Percentiles rank a stretch among this genome's conserved stretches.
phyloP scores from a whole-genome alignment of 1,284 basidiomycete genomes.

The Chalciporus sp. region DNA sequence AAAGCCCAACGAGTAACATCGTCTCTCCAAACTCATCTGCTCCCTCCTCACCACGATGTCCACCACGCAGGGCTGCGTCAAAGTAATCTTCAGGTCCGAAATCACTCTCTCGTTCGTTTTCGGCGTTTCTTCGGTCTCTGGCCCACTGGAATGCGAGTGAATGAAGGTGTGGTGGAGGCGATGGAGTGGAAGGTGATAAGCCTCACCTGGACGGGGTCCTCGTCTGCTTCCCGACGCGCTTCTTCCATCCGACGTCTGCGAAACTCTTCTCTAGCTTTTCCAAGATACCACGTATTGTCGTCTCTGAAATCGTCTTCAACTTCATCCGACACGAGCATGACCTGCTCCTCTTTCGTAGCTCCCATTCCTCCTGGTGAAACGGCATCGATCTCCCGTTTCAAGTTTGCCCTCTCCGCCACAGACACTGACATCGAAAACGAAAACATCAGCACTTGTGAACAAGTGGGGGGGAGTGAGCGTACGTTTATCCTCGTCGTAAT shows the following conservation, averaged over 20 bases:
- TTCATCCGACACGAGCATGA: conserved; percentile 20
- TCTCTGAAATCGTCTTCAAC: conserved; percentile 40
- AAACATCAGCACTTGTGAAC: conserved; percentile 9
- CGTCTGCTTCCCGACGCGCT: conserved; percentile 49
- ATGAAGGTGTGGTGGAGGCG: too few relatives aligned
- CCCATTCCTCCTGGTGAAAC: conserved; percentile 22
- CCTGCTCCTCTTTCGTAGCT: conserved; percentile 29
- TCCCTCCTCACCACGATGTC: conserved; percentile 58
- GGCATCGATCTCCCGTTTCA: conserved; percentile 32
- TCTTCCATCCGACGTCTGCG: conserved; percentile 52
- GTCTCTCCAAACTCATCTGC: conserved; percentile 73
- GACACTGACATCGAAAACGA: conserved; percentile 20
- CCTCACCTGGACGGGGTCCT: conserved; percentile 69
- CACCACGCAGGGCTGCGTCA: conserved; percentile 63
- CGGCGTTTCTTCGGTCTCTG: conserved; percentile 67
- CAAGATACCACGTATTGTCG: conserved; percentile 75
- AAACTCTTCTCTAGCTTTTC: conserved; percentile 77
- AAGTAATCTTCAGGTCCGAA: conserved; percentile 82
- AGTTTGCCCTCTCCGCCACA: conserved; percentile 20
- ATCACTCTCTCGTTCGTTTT: conserved; percentile 71
- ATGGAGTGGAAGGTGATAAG: too few relatives aligned
- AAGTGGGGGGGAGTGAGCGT: not conserved
- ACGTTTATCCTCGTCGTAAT: conserved; percentile 51
- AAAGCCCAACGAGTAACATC: conserved; percentile 66
- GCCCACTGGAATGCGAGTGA: conserved; percentile 59